Conservation (phyloP, 306 rosid genomes). For the Acacia crassicarpa region DNA sequence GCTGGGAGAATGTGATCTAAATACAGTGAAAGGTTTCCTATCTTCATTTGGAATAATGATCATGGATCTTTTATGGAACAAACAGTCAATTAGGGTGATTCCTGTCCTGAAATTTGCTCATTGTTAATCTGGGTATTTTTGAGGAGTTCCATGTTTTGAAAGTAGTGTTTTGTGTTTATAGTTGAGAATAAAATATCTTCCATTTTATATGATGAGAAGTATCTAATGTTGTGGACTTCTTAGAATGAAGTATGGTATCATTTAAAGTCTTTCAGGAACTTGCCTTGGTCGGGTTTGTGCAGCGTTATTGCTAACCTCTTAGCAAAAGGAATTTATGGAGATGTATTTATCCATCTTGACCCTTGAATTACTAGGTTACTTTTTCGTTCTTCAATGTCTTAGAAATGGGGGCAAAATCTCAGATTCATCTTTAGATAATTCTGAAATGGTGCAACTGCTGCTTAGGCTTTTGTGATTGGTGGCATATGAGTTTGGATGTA, state of each 20-base stretch:
- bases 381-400: neutral
- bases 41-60: conserved; percentile 25
- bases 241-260: conserved; percentile 4
- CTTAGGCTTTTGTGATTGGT: neutral
- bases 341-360: neutral
- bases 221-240: conserved; percentile 22
- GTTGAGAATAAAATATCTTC: conserved; percentile 20
- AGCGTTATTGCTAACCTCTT: conserved; percentile 2
- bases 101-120: conserved; percentile 19
- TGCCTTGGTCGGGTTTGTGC: conserved; percentile 9
- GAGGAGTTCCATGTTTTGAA: conserved; percentile 21
- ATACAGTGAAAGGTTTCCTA: conserved; percentile 3
- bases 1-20: conserved; percentile 25
- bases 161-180: conserved; percentile 2
- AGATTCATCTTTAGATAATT: neutral
- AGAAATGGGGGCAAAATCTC: neutral
- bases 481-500: neutral
- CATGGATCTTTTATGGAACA: conserved; percentile 27
- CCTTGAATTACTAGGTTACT: neutral
- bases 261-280: conserved; percentile 7
- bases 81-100: conserved; percentile 30
- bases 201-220: conserved; percentile 11
- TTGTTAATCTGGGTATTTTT: conserved; percentile 32
- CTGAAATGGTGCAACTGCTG: conserved; percentile 4
- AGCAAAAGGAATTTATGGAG: conserved; percentile 18